phyloP scores from a whole-genome alignment of 768 basidiomycete genomes.

The Trametes punicea region DNA sequence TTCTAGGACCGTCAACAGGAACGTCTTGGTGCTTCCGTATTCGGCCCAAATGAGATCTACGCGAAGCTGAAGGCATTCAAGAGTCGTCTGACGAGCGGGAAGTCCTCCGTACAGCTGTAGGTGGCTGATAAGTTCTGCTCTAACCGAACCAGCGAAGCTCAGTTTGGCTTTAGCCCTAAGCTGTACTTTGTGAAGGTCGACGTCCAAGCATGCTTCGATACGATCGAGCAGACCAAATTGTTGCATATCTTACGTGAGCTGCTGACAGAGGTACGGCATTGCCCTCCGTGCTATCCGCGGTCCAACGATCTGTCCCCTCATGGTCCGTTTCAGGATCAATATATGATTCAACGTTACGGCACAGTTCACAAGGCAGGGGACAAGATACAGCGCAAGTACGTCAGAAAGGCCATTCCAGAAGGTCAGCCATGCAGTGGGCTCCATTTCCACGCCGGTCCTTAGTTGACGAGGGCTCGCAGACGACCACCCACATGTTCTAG shows the following conservation, averaged over 20 bases:
- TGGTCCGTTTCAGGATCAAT: constrained; percentile 57
- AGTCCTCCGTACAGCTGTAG: constrained; percentile 50
- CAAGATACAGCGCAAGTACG: constrained; percentile 52
- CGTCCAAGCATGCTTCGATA: constrained; percentile 95
- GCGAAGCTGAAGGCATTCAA: constrained; percentile 70
- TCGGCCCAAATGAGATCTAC: constrained; percentile 82
- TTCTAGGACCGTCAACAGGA: constrained; percentile 63
- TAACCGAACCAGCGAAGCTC: neutral
- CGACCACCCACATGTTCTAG: constrained; percentile 72
- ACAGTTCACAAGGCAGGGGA: constrained; percentile 57
- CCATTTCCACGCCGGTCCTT: neutral
- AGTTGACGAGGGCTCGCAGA: constrained; percentile 40
- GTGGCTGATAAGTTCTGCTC: constrained; percentile 12
- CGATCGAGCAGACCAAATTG: constrained; percentile 85
- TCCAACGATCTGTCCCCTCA: neutral
- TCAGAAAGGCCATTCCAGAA: constrained; percentile 63
- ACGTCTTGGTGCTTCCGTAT: constrained; percentile 77
- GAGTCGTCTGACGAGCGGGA: constrained; percentile 37
- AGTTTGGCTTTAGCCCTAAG: constrained; percentile 62
- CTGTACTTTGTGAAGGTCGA: constrained; percentile 97
- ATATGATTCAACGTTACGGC: constrained; percentile 68
- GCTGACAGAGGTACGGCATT: constrained; percentile 58
- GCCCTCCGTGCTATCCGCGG: neutral
- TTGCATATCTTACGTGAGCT: constrained; percentile 71
- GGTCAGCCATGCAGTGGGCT: constrained; percentile 38